Evolutionary conservation across 2,329 filamentous ascomycete species (phyloP), one percentile per base, ranked within the genome.

Genomic region (Cytospora piceicola): DNA sequence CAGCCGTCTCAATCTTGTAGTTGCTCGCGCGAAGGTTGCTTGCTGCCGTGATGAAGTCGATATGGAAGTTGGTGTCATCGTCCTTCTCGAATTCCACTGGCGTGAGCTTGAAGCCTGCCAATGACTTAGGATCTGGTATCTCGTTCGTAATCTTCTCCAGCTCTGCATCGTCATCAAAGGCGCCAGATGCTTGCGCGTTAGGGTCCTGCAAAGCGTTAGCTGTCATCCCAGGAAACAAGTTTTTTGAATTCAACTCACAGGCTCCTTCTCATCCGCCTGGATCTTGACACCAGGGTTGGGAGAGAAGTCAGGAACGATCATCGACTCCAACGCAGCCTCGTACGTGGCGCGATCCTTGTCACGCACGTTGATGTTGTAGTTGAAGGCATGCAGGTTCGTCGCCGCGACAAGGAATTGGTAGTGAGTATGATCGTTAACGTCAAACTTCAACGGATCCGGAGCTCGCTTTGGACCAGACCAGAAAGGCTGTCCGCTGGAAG

Each of bases 381-480:
- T 99, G 85, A 95, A 99, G 0, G 94, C 95, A 73, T 97, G 95
- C 30, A 99, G 85, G 75, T 96, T 95, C 42, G 95, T 93, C 9
- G 88, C 95, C 22, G 95, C 89, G 68, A 96, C 87, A 63, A 99
- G 83, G 75, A 97, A 99, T 46, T 86, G 88, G 74, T 94, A 90
- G 79, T 99, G 95, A 27, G 93, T 95, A 14, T 89, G 83, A 78
- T 97, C 95, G 67, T 88, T 85, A 56, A 89, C 79, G 72, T 97
- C 92, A 71, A 99, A 99, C 77, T 92, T 94, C 75, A 98, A 83
- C 69, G 94, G 86, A 69, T 96, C 93, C 6, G 95, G 95, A 15
- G 95, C 95, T 74, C 95, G 93, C 87, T 99, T 99, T 58, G 95
- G 95, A 14, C 95, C 94, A 34, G 95, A 98, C 95, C 95, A 99